Conservation (phyloP, 1,139 yeast genomes). For the Hyphopichia khmerensis region DNA sequence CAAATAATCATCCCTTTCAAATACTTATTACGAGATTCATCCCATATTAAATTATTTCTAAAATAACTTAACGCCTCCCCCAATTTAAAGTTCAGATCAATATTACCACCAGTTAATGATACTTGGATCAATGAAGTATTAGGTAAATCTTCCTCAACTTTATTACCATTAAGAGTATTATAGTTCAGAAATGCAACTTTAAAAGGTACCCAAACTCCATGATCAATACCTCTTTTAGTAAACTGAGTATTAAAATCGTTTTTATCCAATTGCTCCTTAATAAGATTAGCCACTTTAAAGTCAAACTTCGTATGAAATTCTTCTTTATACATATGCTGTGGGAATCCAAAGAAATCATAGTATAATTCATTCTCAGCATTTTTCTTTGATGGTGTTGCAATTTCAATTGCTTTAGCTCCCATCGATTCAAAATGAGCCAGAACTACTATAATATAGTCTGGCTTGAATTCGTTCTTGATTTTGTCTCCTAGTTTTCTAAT, state of each 20-base stretch:
- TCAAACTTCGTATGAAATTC: conserved; percentile 54
- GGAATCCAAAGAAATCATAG: conserved; percentile 77
- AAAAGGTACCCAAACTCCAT: conserved; percentile 81
- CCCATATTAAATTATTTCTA: conserved; percentile 44
- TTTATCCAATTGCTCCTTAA: conserved; percentile 38
- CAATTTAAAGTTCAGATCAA: conserved; percentile 49
- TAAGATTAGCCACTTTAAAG: conserved; percentile 38
- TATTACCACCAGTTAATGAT: conserved; percentile 53
- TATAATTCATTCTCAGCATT: conserved; percentile 39
- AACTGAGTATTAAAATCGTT: conserved; percentile 46
- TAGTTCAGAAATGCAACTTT: conserved; percentile 63
- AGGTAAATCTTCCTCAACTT: conserved; percentile 47
- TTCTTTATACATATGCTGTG: conserved; percentile 59
- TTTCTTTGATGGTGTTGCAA: conserved; percentile 37
- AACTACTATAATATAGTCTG: conserved; percentile 62
- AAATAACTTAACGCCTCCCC: conserved; percentile 56
- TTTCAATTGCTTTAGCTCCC: conserved; percentile 42
- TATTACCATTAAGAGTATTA: conserved; percentile 15
- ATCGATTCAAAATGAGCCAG: conserved; percentile 78
- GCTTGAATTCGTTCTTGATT: conserved; percentile 50
- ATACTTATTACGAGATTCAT: conserved; percentile 21
- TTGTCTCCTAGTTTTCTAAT: conserved; percentile 49
- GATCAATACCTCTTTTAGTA: conserved; percentile 66
- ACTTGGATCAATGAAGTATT: conserved; percentile 52
- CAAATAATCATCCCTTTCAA: conserved; percentile 52